Evolutionary conservation across 225 moss, liverwort and hornwort genomes (phyloP), one percentile per base, ranked within the genome.

Genomic region (Bryum argenteum): DNA sequence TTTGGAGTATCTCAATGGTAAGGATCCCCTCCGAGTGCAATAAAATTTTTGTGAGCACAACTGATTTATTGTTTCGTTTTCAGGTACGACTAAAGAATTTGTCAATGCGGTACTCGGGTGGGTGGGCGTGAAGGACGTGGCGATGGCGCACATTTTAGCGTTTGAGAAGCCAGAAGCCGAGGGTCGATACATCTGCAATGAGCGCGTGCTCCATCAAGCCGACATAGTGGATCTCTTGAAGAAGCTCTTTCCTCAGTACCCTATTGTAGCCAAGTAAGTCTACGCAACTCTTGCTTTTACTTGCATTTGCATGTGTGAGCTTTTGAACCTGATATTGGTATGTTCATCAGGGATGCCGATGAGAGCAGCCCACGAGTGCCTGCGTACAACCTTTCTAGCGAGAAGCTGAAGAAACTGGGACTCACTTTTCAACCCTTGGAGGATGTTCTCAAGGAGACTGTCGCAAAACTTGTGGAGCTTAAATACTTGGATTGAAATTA

Each of bases 61-160:
- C 23, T 61, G 41, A 37, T 50, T 22, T 8, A 17, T 28, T 64
- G 10, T 55, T 66, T 60, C 2, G 51, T 44, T 43, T 67, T 17
- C 78, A 85, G 85, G 85, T 42, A 82, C 82, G 18, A 43, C 81
- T 1, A 82, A 73, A 63, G 69, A 73, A 44, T 76, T 79, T 63
- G 1, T 17, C 56, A 85, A 85, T 57, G 0, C 0, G n/a, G 1
- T 0, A 4, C 0, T 84, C 1, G 88, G 88, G 18, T 87, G 79
- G 73, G 96, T 96, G 23, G 75, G 86, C 71, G 93, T 96, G 51
- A 78, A 89, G 58, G 96, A 96, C 72, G 90, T 90, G 53, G 88
- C 91, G 22, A 58, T 80, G 63, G 93, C 85, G 58, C 96, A 96
- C 51, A 75, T 96, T 41, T 50, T 96, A 41, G 93, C 83, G n/a